phyloP scores from a whole-genome alignment of 1,139 yeast genomes.

The Debaryomycetaceae sp. region DNA sequence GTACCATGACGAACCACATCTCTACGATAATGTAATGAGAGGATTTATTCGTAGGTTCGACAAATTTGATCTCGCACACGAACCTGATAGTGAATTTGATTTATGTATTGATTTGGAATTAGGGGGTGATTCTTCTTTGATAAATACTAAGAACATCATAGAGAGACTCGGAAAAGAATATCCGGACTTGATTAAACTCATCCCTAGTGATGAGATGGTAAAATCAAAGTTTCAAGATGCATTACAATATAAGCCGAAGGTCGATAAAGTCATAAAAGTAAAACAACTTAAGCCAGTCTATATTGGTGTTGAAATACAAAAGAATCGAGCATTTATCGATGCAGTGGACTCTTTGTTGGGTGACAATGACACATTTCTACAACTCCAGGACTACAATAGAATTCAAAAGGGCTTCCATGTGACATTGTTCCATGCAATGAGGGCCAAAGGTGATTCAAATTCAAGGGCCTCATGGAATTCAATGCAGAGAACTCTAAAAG shows the following conservation, averaged over 20 bases:
- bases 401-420: conserved; percentile 69
- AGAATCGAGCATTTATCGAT: conserved; percentile 4
- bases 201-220: conserved; percentile 44
- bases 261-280: conserved; percentile 31
- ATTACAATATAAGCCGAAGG: conserved; percentile 48
- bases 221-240: conserved; percentile 47
- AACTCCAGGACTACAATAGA: conserved; percentile 26
- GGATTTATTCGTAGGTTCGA: conserved; percentile 75
- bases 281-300: conserved; percentile 16
- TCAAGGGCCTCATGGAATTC: conserved; percentile 23
- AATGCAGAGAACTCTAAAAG: conserved; percentile 11
- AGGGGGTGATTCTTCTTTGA: conserved; percentile 45
- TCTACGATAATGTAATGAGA: conserved; percentile 59
- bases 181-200: conserved; percentile 40
- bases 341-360: conserved; percentile 8
- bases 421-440: conserved; percentile 61
- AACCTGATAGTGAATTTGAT: conserved; percentile 73
- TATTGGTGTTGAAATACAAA: conserved; percentile 26
- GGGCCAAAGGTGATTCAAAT: conserved; percentile 22
- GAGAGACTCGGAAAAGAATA: conserved; percentile 32
- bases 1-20: conserved; percentile 37
- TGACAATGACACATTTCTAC: conserved; percentile 25
- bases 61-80: conserved; percentile 39
- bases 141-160: conserved; percentile 50
- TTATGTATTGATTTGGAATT: conserved; percentile 55